Evolutionary conservation across 371 early-diverging fungal species (phyloP), one percentile per base, ranked within the genome.

Genomic region (Mortierella sp.): DNA sequence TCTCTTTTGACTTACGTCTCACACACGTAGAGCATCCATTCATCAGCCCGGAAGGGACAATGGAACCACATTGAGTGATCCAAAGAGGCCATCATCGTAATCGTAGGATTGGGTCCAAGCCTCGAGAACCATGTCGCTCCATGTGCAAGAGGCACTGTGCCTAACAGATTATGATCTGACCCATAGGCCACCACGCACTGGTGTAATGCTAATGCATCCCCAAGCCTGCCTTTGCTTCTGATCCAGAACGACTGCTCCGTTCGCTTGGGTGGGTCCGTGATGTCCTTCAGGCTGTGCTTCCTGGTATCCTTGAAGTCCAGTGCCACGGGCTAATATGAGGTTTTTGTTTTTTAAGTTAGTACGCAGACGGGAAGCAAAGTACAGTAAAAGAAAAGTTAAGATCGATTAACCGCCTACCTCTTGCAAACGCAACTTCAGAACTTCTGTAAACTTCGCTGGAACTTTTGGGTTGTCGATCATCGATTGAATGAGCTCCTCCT

Each of bases 11-110:
- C 37, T 34, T 34, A 34, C 37, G 37, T 69, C 30, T 76, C 76
- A 30, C 76, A 76, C 19, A 76, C 75, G 37, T 69, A 76, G 59
- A 72, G 79, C 55, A 52, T 82, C 93, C 93, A 97, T 50, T 97
- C 94, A 72, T 97, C 97, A 5, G 94, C 94, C 24, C 92, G 81
- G 78, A 93, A 92, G 1, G 92, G 89, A 54, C 86, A 87, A 70
- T 97, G 97, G 81, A 96, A 97, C 95, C 95, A 97, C 78, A 97
- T 90, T 17, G 90, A 82, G 66, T 96, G 96, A 79, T 95, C 94
- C 39, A 97, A 81, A 32, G 89, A 90, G 4, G 93, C 92, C 76
- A 96, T 82, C 90, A 92, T 90, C 44, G 80, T 84, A 44, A 95
- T 80, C 17, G 72, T 80, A 6, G 87, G 83, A 42, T 34, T 34